A percentile compares a stretch with the other conserved stretches of the same genome.
Conservation (phyloP, 2,329 filamentous ascomycete species). For the Dactylellina haptotyla region DNA sequence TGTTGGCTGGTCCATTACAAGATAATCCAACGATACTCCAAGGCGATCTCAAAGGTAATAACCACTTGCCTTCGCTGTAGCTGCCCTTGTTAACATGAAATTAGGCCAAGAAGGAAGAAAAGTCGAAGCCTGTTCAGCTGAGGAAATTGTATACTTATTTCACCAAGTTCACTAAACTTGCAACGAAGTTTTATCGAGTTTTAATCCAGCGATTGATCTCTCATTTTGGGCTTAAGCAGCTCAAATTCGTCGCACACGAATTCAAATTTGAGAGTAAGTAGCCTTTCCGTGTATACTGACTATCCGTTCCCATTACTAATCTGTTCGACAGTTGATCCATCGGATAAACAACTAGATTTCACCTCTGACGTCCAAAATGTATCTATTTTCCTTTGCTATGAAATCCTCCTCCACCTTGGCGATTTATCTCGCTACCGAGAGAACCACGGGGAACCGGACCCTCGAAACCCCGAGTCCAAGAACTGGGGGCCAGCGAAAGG, state of each 20-base stretch:
- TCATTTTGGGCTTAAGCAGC: conserved; percentile 68
- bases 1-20: conserved; percentile 42
- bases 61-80: not conserved
- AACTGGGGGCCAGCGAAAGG: conserved; percentile 82
- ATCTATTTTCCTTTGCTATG: conserved; percentile 79
- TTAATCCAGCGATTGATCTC: conserved; percentile 59
- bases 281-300: conserved; percentile 9
- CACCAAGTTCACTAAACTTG: conserved; percentile 83
- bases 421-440: conserved; percentile 91
- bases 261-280: conserved; percentile 65
- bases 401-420: conserved; percentile 84
- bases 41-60: conserved; percentile 19
- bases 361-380: conserved; percentile 64
- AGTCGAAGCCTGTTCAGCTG: conserved; percentile 70
- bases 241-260: conserved; percentile 68
- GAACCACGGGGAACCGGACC: conserved; percentile 64
- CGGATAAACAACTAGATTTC: conserved; percentile 62
- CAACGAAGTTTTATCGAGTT: conserved; percentile 79
- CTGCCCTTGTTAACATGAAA: not conserved
- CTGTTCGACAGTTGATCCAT: conserved; percentile 60
- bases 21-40: conserved; percentile 36
- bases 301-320: conserved; percentile 25
- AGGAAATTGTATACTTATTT: conserved; percentile 86
- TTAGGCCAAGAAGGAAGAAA: conserved; percentile 52
- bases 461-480: conserved; percentile 61